Percentiles rank a stretch among this genome's conserved stretches.
Evolutionary conservation across 2,329 filamentous ascomycete genomes (phyloP).

Genomic region (Fusarium domesticum): DNA sequence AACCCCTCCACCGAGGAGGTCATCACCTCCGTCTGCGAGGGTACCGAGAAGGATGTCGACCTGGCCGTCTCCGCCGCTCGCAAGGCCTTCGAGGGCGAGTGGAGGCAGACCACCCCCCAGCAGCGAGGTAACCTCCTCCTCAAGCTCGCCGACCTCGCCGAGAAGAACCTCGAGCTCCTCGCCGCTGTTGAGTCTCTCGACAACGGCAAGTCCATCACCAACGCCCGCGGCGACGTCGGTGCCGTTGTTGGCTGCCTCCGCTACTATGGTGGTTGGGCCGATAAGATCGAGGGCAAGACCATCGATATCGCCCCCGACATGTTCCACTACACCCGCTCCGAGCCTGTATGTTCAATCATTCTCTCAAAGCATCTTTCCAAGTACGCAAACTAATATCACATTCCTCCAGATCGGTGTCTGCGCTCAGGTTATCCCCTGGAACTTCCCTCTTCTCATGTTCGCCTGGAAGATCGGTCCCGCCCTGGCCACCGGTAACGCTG

Average conservation of each 20-base stretch:
- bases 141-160: slow-evolving; percentile 76
- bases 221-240: slow-evolving; percentile 72
- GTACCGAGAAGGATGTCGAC: slow-evolving; percentile 80
- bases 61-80: slow-evolving; percentile 81
- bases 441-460: slow-evolving; percentile 79
- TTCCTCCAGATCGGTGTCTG: slow-evolving; percentile 62
- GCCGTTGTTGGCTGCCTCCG: slow-evolving; percentile 68
- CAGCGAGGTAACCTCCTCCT: slow-evolving; percentile 66
- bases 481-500: slow-evolving; percentile 67
- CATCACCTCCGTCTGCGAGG: slow-evolving; percentile 79
- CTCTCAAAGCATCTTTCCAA: not conserved
- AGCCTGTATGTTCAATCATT: slow-evolving; percentile 56
- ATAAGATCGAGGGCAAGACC: slow-evolving; percentile 88
- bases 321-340: slow-evolving; percentile 76
- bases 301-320: slow-evolving; percentile 74
- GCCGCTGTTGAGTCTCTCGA: slow-evolving; percentile 83
- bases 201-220: slow-evolving; percentile 77
- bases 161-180: slow-evolving; percentile 73
- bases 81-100: slow-evolving; percentile 75
- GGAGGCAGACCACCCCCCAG: slow-evolving; percentile 66
- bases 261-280: slow-evolving; percentile 78
- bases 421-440: slow-evolving; percentile 87
- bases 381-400: slow-evolving; percentile 9
- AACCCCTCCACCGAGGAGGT: slow-evolving; percentile 84
- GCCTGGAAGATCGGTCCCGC: slow-evolving; percentile 80